Base-by-base conservation (phyloP, 2,329 filamentous ascomycete species). In the Chalara sp. region DNA sequence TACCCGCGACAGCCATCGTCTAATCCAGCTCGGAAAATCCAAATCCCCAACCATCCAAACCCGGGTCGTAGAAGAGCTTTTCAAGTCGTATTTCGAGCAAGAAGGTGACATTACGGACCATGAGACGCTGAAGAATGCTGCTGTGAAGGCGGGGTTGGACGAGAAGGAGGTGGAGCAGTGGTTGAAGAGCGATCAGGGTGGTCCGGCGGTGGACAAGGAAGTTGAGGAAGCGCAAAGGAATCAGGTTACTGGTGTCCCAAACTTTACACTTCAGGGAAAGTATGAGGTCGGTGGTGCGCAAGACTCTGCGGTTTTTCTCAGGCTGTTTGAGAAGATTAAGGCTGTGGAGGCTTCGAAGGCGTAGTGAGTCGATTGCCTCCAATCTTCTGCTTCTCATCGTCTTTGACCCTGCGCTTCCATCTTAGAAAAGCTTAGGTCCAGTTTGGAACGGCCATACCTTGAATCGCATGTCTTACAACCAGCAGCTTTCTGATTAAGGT, bases 1-100 rank as follows among this genome's bases (percentile, higher is more conserved):
- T 61, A 92, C 89, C 13, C 75, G 88, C 21, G 86, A 95, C 60
- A 86, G 85, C 51, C 89, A 95, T 67, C 79, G 89, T 4, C 64
- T 92, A 53, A 76, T 91, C 43, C 81, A 90, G 69, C 75, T 90
- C 50, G 88, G 73, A 67, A 68, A 81, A 74, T 62, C 71, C 64
- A 63, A 82, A 48, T 71, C 70, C 4, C 63, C 64, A 28, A 70
- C 76, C 43, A 59, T 76, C 46, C 79, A 88, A 70, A 82, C 76
- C 35, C 69, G 70, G 46, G 75, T 88, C 10, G 75, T 86, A 29
- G 71, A 79, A 58, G 75, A 79, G 58, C 65, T 89, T 35, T 88
- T 89, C 73, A 71, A 70, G 45, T 73, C 78, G 46, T 86, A 86
- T 61, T 86, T 86, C 55, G 81, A 87, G 63, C 70, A 79, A 31